Percentiles rank a stretch among this genome's conserved stretches.
These are phyloP conservation scores for Tetracentron sinense DNA, from an alignment of 164 flowering plant species.

Conservation along the genomic window DNA sequence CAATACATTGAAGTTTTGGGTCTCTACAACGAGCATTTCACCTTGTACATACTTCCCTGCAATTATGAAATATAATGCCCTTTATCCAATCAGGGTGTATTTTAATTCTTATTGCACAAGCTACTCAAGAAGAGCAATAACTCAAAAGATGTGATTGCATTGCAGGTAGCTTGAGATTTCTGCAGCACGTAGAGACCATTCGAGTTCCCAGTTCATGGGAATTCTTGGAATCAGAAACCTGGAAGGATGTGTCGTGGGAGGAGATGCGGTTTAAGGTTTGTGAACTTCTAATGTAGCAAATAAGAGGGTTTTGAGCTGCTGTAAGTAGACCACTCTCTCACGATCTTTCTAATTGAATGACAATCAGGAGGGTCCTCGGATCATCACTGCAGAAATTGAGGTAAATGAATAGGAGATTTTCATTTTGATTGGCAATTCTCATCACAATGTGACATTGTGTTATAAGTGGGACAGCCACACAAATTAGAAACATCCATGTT, in stretches of 20 bases:
- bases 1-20: too few relatives aligned
- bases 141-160: neutral
- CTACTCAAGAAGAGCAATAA: neutral
- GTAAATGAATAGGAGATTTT: slow-evolving; percentile 24
- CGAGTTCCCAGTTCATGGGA: slow-evolving; percentile 61
- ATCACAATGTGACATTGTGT: neutral
- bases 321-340: neutral
- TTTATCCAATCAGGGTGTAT: too few relatives aligned
- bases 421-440: neutral
- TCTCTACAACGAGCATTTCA: too few relatives aligned
- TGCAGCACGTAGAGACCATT: slow-evolving; percentile 76
- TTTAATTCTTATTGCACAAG: too few relatives aligned
- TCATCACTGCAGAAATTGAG: slow-evolving; percentile 60
- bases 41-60: too few relatives aligned
- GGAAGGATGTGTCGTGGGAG: slow-evolving; percentile 62
- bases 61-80: too few relatives aligned
- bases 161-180: slow-evolving; percentile 79
- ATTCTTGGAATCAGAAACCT: slow-evolving; percentile 35
- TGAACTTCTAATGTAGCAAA: slow-evolving; percentile 5
- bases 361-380: slow-evolving; percentile 56
- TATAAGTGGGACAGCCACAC: neutral
- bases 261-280: slow-evolving; percentile 66
- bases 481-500: neutral
- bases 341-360: neutral
- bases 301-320: neutral